These are phyloP conservation scores for Aciculoconidium aculeatum DNA, from an alignment of 805 yeast species.

Conservation along the genomic window DNA sequence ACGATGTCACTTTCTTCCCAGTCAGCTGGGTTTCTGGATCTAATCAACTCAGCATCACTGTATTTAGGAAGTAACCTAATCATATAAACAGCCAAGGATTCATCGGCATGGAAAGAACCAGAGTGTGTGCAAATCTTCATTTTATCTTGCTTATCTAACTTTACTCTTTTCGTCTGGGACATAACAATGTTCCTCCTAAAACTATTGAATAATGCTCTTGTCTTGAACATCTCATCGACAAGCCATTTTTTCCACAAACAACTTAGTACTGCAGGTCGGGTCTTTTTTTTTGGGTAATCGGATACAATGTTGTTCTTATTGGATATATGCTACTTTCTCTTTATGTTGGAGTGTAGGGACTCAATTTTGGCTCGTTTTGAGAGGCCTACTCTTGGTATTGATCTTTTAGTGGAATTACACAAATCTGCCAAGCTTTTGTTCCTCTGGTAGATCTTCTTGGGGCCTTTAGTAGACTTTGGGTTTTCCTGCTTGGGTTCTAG, in stretches of 20 bases:
- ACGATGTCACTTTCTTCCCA: constrained; percentile 90
- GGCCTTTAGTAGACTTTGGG: background rate
- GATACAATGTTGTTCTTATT: no score
- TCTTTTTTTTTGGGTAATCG: no score
- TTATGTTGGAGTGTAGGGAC: constrained; percentile 5
- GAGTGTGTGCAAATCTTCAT: constrained; percentile 77
- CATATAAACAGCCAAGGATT: constrained; percentile 88
- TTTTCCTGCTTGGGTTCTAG: background rate
- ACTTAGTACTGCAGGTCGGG: background rate
- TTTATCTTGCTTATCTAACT: no score
- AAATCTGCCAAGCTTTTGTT: constrained; percentile 10
- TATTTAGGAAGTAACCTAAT: constrained; percentile 66
- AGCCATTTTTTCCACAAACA: constrained; percentile 2
- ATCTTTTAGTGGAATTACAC: constrained; percentile 2
- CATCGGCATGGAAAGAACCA: constrained; percentile 97
- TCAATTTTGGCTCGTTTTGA: constrained; percentile 20
- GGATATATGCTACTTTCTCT: constrained; percentile 2
- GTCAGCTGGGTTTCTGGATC: constrained; percentile 77
- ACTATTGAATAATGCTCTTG: no score
- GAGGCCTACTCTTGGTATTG: constrained; percentile 20
- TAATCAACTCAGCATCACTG: constrained; percentile 58
- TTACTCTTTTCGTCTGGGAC: no score
- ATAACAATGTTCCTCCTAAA: no score
- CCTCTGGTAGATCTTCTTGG: constrained; percentile 1
- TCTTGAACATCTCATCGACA: background rate